Conservation (phyloP, 2,329 filamentous ascomycete genomes). For the Curvularia sp. region DNA sequence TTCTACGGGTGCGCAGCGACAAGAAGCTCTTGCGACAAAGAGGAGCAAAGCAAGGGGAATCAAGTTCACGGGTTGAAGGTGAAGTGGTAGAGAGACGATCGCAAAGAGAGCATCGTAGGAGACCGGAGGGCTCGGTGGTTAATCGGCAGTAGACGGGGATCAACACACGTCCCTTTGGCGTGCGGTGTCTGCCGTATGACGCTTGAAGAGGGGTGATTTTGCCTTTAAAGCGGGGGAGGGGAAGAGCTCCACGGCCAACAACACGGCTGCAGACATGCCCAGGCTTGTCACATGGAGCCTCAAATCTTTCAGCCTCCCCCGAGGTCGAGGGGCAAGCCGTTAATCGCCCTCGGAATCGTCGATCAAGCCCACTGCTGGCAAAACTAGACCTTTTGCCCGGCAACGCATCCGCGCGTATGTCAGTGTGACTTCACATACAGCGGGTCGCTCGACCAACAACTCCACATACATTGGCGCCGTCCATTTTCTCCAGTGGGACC, state of each 20-base stretch:
- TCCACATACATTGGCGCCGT: conserved; percentile 22
- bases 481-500: conserved; percentile 18
- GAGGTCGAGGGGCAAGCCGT: conserved; percentile 27
- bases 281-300: conserved; percentile 34
- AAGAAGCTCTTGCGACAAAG: conserved; percentile 30
- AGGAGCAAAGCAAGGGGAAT: conserved; percentile 21
- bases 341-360: conserved; percentile 22
- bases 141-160: conserved; percentile 34
- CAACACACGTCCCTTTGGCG: conserved; percentile 24
- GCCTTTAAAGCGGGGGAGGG: conserved; percentile 36
- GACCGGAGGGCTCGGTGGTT: conserved; percentile 31
- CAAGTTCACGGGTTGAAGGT: conserved; percentile 24
- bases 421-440: conserved; percentile 37
- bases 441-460: conserved; percentile 29
- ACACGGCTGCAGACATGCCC: conserved; percentile 22
- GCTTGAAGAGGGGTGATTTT: conserved; percentile 35
- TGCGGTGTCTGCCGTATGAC: conserved; percentile 35
- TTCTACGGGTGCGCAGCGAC: conserved; percentile 26
- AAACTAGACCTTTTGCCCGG: conserved; percentile 19
- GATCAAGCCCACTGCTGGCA: conserved; percentile 20
- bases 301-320: conserved; percentile 36
- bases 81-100: conserved; percentile 20
- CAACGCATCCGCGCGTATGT: conserved; percentile 29
- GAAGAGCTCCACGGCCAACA: conserved; percentile 23
- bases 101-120: conserved; percentile 1